phyloP scores from a whole-genome alignment of 305 asterid genomes.

The Caryopteris hybrid region DNA sequence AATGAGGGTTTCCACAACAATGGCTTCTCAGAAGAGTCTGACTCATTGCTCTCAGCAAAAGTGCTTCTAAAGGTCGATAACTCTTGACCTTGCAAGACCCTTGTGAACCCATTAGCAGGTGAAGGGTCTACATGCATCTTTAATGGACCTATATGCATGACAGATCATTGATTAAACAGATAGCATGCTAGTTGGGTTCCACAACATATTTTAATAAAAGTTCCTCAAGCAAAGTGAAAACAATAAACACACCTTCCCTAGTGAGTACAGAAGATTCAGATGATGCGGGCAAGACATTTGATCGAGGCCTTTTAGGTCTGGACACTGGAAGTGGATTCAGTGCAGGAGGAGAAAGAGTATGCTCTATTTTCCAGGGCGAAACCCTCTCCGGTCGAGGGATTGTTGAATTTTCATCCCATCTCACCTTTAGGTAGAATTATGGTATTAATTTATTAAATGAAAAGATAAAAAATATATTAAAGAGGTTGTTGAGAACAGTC shows the following conservation, averaged over 20 bases:
- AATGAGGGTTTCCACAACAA: constrained; percentile 41
- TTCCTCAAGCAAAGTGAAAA: neutral
- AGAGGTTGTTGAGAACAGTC: neutral
- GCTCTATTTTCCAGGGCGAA: constrained; percentile 94
- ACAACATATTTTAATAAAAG: constrained; percentile 1
- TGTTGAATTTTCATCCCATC: constrained; percentile 86
- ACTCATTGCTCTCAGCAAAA: constrained; percentile 53
- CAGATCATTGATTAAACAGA: constrained; percentile 9
- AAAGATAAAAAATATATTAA: neutral
- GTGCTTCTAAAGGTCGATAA: constrained; percentile 61
- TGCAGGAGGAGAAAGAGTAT: constrained; percentile 66
- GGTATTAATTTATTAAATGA: constrained; percentile 6
- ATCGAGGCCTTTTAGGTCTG: constrained; percentile 75
- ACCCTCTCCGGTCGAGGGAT: constrained; percentile 82
- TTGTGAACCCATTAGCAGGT: constrained; percentile 53
- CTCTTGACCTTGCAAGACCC: constrained; percentile 97
- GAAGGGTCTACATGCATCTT: constrained; percentile 67
- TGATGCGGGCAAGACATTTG: constrained; percentile 60
- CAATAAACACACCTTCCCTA: constrained; percentile 58
- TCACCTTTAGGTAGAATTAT: constrained; percentile 41
- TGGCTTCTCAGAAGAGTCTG: constrained; percentile 58
- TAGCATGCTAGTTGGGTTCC: neutral
- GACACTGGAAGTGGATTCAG: constrained; percentile 70
- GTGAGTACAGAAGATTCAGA: constrained; percentile 78
- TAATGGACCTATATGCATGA: constrained; percentile 40